A percentile compares a stretch with the other conserved stretches of the same genome.
These are phyloP conservation scores for Ogataea sp. DNA, from an alignment of 805 yeast genomes.

Conservation along the genomic window DNA sequence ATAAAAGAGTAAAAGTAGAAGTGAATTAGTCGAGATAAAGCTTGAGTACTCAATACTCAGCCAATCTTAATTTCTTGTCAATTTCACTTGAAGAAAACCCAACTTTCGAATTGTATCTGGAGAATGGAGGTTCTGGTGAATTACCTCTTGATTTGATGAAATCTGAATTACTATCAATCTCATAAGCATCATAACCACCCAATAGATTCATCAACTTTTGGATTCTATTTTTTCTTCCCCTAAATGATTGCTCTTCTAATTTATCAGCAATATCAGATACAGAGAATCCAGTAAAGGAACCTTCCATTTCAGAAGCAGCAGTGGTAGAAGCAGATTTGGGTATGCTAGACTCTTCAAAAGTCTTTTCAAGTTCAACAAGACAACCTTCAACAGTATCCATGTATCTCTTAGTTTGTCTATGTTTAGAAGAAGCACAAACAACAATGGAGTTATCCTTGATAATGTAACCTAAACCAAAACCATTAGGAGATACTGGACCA, in stretches of 20 bases:
- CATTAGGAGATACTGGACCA: constrained; percentile 85
- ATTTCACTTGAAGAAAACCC: constrained; percentile 37
- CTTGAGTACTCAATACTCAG: constrained; percentile 45
- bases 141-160: constrained; percentile 48
- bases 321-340: constrained; percentile 2
- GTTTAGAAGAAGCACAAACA: constrained; percentile 79
- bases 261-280: constrained; percentile 12
- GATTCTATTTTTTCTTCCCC: constrained; percentile 7
- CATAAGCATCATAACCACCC: constrained; percentile 88
- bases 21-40: background rate
- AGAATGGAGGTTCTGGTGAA: constrained; percentile 43
- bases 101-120: constrained; percentile 13
- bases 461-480: constrained; percentile 90
- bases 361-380: constrained; percentile 48
- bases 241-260: constrained; percentile 11
- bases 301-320: constrained; percentile 5
- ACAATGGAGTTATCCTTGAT: constrained; percentile 74
- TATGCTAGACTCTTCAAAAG: constrained; percentile 28
- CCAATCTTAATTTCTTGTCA: constrained; percentile 54
- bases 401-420: constrained; percentile 78
- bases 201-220: constrained; percentile 33
- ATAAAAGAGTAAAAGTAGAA: background rate
- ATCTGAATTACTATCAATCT: constrained; percentile 58
- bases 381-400: constrained; percentile 59
- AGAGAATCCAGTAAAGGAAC: constrained; percentile 3